Evolutionary conservation across 371 early-diverging fungal species (phyloP).

Genomic region (Haplosporangium sp.): DNA sequence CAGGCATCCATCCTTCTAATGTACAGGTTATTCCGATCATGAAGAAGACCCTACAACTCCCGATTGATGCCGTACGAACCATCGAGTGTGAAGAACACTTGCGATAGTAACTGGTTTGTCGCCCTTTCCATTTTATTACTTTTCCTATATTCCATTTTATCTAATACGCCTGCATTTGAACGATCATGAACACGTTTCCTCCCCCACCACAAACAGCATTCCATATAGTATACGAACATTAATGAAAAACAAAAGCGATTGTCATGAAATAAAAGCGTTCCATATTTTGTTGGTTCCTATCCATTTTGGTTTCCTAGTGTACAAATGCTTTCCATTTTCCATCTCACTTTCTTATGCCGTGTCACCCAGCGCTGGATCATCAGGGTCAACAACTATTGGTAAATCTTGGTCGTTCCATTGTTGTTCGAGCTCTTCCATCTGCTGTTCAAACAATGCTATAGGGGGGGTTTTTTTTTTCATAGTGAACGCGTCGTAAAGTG

Average conservation of each 20-base stretch:
- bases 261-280: too few species aligned
- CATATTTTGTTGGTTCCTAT: not conserved
- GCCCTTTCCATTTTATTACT: not conserved
- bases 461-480: not conserved
- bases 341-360: not conserved
- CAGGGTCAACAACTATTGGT: constrained; percentile 16
- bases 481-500: not conserved
- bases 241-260: too few species aligned
- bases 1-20: constrained; percentile 21
- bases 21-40: constrained; percentile 26
- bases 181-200: not conserved
- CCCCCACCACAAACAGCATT: not conserved
- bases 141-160: not conserved
- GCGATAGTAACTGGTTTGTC: constrained; percentile 1
- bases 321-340: not conserved
- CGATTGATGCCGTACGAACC: constrained; percentile 22
- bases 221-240: not conserved
- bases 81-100: constrained; percentile 36
- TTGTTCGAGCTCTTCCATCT: constrained; percentile 35
- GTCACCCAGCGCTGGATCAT: constrained; percentile 7
- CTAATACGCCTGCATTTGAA: not conserved
- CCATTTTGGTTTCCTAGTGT: not conserved
- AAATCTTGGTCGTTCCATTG: constrained; percentile 45
- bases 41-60: constrained; percentile 32
- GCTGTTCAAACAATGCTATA: constrained; percentile 40